These are phyloP conservation scores for Colletotrichum brevisporum DNA, from an alignment of 2,329 filamentous ascomycete species.

Conservation along the genomic window DNA sequence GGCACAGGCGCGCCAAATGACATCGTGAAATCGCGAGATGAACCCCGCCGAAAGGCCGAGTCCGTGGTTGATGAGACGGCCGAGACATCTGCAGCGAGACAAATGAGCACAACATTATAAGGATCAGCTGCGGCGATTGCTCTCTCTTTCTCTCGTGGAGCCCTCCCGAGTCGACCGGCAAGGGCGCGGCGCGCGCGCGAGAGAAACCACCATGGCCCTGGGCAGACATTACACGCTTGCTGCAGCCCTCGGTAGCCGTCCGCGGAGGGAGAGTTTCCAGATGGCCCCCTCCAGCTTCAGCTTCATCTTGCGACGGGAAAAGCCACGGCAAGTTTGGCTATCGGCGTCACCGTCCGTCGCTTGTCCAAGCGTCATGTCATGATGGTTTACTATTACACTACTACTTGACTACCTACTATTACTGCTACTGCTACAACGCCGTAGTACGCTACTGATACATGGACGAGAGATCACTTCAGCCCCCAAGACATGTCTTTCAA, in stretches of 20 bases:
- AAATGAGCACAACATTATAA: conserved; percentile 12
- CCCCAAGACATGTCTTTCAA: conserved; percentile 9
- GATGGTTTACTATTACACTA: neutral
- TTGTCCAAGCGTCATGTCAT: conserved; percentile 14
- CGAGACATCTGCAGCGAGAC: conserved; percentile 32
- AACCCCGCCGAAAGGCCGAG: conserved; percentile 31
- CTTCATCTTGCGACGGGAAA: conserved; percentile 1
- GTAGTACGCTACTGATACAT: no score
- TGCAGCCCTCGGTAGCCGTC: conserved; percentile 24
- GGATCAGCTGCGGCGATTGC: conserved; percentile 21
- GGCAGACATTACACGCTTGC: conserved; percentile 16
- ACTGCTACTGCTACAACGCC: no score
- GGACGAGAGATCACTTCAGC: conserved; percentile 10
- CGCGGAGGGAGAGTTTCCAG: conserved; percentile 16
- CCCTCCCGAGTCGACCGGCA: neutral
- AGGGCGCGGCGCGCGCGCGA: neutral
- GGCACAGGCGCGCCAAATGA: conserved; percentile 10
- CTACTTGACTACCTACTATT: no score
- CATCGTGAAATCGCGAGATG: conserved; percentile 32
- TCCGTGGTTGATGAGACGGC: conserved; percentile 27
- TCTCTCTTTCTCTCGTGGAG: conserved; percentile 9
- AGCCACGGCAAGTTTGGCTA: conserved; percentile 1
- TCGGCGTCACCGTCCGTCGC: neutral
- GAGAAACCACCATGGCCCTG: neutral
- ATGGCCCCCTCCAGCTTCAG: neutral